These are phyloP conservation scores for Aspergillus coremiiformis DNA, from an alignment of 495 filamentous ascomycete genomes.

Conservation along the genomic window DNA sequence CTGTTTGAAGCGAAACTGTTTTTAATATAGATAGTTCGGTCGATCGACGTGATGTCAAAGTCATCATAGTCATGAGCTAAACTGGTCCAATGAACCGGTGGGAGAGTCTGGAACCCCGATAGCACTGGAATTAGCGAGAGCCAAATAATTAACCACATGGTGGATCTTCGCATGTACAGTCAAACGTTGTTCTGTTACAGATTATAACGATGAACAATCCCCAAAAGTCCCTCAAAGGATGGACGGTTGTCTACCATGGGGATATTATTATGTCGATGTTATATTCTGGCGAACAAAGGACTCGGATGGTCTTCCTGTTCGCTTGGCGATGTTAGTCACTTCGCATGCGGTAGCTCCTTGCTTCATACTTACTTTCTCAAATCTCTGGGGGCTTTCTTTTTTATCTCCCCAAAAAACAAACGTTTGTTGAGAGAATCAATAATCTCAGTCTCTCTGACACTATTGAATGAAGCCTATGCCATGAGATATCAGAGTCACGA, in stretches of 20 bases:
- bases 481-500: no score
- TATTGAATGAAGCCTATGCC: no score
- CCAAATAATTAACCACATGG: not conserved
- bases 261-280: not conserved
- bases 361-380: not conserved
- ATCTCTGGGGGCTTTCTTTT: not conserved
- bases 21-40: constrained; percentile 19
- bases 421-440: no score
- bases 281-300: constrained; percentile 1
- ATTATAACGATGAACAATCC: not conserved
- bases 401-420: no score
- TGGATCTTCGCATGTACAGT: not conserved
- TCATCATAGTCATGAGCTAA: not conserved
- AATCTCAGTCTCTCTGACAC: no score
- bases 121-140: not conserved
- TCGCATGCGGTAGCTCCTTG: not conserved
- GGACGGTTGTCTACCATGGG: constrained; percentile 3
- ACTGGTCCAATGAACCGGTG: not conserved
- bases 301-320: not conserved
- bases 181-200: not conserved
- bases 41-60: not conserved
- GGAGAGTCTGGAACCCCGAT: not conserved
- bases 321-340: not conserved
- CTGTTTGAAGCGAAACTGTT: constrained; percentile 13
- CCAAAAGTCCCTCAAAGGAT: not conserved